Evolutionary conservation across 179 eudicot species (phyloP), one percentile per base, ranked within the genome.

Genomic region (Beta corolliflora): DNA sequence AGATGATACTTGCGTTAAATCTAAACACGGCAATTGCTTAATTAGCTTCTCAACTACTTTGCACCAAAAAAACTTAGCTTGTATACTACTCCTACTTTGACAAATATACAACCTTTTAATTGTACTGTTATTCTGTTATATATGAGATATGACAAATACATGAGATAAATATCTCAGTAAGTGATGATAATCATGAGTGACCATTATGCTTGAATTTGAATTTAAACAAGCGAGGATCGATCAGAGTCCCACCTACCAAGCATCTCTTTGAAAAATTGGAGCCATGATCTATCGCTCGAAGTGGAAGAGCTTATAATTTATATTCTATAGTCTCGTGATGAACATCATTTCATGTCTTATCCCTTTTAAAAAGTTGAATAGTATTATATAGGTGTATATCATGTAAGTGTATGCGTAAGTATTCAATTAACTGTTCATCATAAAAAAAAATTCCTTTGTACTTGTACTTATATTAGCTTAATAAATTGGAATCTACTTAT

Each of bases 171-270:
- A n/a, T 59, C n/a, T 59, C 23, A 36, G 9, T 10, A 9, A 54
- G n/a, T 29, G 53, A 9, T 78, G 41, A 52, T 44, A 55, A 69
- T 69, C 63, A 54, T 77, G 70, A 36, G 41, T 36, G 41, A 36
- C 41, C 41, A 56, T 58, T 29, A 55, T 79, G 77, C 71, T 71
- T 79, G 7, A 46, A 69, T 71, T 79, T 8, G 71, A 79, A 79
- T 79, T 79, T 46, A 79, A 79, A 59, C 9, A 12, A 25, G 12
- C 25, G 11, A 5, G 29, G 36, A 36, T 36, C 41, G 41, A 36
- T 36, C 41, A 36, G 41, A 36, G 41, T 36, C 41, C 41, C 41
- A 36, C 41, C 41, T 36, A 36, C 41, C 41, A 36, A 36, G 31
- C 9, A 11, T 12, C 58, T 58, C 19, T 13, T 54, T n/a, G 23